Evolutionary conservation across 768 basidiomycete species (phyloP), one percentile per base, ranked within the genome.

Genomic region (Leccinum barrowsii): DNA sequence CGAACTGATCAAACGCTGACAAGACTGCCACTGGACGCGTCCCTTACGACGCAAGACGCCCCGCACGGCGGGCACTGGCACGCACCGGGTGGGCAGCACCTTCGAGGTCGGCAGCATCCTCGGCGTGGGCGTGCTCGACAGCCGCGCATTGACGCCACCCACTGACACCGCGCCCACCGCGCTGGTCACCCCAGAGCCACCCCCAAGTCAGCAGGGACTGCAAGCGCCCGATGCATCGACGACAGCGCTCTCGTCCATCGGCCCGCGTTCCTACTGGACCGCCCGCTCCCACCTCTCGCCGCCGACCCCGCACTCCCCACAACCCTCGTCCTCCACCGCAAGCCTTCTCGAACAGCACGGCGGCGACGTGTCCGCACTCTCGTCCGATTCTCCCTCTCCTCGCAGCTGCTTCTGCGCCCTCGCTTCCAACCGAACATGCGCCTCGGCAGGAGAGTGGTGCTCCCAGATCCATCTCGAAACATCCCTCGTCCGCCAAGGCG

Each of bases 61-160:
- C 56, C 59, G 46, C 10, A 19, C 12, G 13, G 12, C 22, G 17
- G 37, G 54, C n/a, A 10, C n/a, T n/a, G 55, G 63, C 13, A 72
- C 68, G 12, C 76, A 73, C 21, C 91, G 89, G 88, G 79, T 89
- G 28, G 89, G 91, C 26, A 78, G 78, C 22, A 89, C 84, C 59
- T 93, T 93, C 61, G 87, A 90, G 65, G 77, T 93, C 35, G 91
- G 91, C 3, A 79, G 79, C 19, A 79, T 93, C 60, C 75, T 92
- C 35, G 91, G 89, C 11, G 79, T 91, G 52, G 81, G 84, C 62
- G 74, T 88, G 37, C 73, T 86, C 51, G 74, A 80, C 52, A 44
- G 22, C 46, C 63, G 60, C n/a, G 65, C 59, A 0, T 53, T 58
- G 13, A 50, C 59, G 17, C 51, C 35, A 40, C 17, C 52, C 24